Base-by-base conservation (phyloP, 164 flowering plant species). In the Aristolochia contorta region DNA sequence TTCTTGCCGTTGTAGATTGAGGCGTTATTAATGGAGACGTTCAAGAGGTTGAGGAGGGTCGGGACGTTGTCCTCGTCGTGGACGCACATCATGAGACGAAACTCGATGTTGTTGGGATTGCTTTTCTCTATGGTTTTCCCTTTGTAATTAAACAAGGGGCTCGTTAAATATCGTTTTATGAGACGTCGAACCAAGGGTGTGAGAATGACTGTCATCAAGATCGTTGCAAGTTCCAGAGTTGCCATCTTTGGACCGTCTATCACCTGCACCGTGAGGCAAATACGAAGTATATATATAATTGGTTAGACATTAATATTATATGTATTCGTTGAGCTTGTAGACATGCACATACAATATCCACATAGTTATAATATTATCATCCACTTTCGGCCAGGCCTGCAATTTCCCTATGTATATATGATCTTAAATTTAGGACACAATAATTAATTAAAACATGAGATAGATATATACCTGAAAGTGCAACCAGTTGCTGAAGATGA, bases 31-130 rank as follows among this genome's bases (percentile, higher is more conserved):
- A 84, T 69, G 33, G 86, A 77, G 16, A 63, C 61, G 20, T 71
- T 61, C 4, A 84, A 69, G 30, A 84, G 66, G 48, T 61, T 71
- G 12, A 74, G 19, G 9, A 76, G 60, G 0, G 80, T 49, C 10
- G 24, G 59, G n/a, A 74, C 72, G 63, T 69, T 71, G 43, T 78
- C 78, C 55, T 66, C 60, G 61, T 25, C 24, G 60, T 73, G 79
- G 60, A 78, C 47, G 57, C 86, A 82, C 23, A 73, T 61, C 0
- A 82, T 64, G 14, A 82, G 45, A 4, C 78, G 69, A 2, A 82
- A 70, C 53, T 76, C 80, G n/a, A n/a, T n/a, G 12, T 67, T 65
- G 43, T 72, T 33, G 10, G 25, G 16, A 32, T 56, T 59, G 56
- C 16, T 23, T 30, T 78, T 78, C 18, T 58, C 54, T 18, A 79